Base-by-base conservation (phyloP, 306 rosid species). In the Neltuma alba region DNA sequence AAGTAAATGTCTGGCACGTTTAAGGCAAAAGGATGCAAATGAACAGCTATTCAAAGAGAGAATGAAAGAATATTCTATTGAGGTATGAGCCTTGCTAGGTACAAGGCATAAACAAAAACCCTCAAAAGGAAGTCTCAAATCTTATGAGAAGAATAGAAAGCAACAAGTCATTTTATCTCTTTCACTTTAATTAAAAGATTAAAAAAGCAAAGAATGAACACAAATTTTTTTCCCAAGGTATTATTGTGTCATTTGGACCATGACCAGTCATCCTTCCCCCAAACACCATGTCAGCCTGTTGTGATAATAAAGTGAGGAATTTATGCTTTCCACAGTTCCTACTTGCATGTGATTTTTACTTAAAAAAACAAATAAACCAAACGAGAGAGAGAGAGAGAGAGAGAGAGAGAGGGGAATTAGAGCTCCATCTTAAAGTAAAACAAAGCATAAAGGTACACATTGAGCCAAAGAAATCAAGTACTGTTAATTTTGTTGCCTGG, bases 271-370 rank as follows among this genome's bases (percentile, higher is more conserved):
- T 71, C 84, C 83, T 84, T 86, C 87, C 86, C 79, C 63, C 73
- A 81, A 84, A 83, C 85, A 58, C 79, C 36, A 87, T 85, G 81
- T 83, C 89, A 81, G 91, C 79, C 68, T 73, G 73, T 83, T 86
- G 85, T 70, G 81, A 88, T 85, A 15, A 62, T 62, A 87, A 92
- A 91, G 92, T 33, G 79, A 69, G 54, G 85, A 86, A 87, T 84
- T 88, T 91, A 30, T 86, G 93, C 96, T 90, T 95, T 88, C 70
- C 88, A 87, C 92, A 84, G 93, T 88, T 87, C 88, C 87, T 79
- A 81, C 74, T 82, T 80, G 88, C 94, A 89, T 89, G 92, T 89
- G 91, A 85, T 83, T 76, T 74, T 73, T 75, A 54, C 77, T 57
- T 79, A 9, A 76, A 80, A 79, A 38, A 3, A 21, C 8, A 37